Evolutionary conservation across 2,329 filamentous ascomycete genomes (phyloP).

Genomic region (Aureobasidium sp.): DNA sequence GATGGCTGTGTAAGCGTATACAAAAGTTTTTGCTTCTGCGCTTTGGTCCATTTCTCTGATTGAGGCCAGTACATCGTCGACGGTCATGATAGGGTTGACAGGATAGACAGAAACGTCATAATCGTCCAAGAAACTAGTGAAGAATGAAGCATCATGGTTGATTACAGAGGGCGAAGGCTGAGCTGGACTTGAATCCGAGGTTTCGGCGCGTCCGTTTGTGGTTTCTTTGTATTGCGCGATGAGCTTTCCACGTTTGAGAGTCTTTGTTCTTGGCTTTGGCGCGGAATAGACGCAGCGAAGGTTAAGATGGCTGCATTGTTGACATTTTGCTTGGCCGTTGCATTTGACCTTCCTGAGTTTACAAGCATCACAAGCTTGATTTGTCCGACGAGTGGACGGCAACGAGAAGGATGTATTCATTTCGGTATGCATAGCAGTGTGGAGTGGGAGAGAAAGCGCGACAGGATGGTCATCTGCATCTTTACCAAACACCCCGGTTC

Average conservation of each 20-base stretch:
- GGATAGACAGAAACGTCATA: slow-evolving; percentile 39
- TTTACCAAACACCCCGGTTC: neutral
- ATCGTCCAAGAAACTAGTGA: slow-evolving; percentile 35
- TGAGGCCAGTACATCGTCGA: slow-evolving; percentile 28
- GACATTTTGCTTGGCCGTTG: slow-evolving; percentile 37
- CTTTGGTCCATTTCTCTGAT: slow-evolving; percentile 31
- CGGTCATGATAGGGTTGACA: slow-evolving; percentile 37
- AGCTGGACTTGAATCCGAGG: slow-evolving; percentile 13
- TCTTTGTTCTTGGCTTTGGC: slow-evolving; percentile 28
- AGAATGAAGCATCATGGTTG: slow-evolving; percentile 24
- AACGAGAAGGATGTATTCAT: slow-evolving; percentile 8
- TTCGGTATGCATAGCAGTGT: neutral
- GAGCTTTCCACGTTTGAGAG: slow-evolving; percentile 31
- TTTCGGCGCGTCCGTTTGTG: slow-evolving; percentile 20
- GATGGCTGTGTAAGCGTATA: slow-evolving; percentile 37
- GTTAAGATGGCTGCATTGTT: slow-evolving; percentile 35
- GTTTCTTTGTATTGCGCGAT: slow-evolving; percentile 33
- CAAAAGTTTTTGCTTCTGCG: slow-evolving; percentile 32
- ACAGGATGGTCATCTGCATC: neutral
- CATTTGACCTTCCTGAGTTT: slow-evolving; percentile 39
- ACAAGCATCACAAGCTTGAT: slow-evolving; percentile 39
- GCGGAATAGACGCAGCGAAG: slow-evolving; percentile 38
- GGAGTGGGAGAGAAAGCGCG: neutral
- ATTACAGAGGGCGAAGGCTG: slow-evolving; percentile 5
- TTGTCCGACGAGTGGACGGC: slow-evolving; percentile 3